These are phyloP conservation scores for Xylaria digitata DNA, from an alignment of 2,329 filamentous ascomycete species.

Conservation along the genomic window DNA sequence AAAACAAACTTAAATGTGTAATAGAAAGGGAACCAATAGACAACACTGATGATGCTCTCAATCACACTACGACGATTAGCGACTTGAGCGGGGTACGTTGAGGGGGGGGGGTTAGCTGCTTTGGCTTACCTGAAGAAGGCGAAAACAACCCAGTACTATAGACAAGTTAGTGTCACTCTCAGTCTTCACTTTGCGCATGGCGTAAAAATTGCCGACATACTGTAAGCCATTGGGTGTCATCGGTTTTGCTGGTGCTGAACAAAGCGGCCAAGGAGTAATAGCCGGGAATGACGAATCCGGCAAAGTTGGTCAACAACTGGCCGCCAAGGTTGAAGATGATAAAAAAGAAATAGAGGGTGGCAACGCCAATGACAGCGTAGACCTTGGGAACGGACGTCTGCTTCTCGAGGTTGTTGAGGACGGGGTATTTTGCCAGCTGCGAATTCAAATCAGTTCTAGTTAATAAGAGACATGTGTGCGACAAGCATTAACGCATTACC, in stretches of 20 bases:
- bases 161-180: slow-evolving; percentile 45
- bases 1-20: slow-evolving; percentile 99
- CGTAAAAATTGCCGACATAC: slow-evolving; percentile 60
- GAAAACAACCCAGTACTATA: slow-evolving; percentile 88
- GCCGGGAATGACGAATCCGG: slow-evolving; percentile 83
- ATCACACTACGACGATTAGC: slow-evolving; percentile 64
- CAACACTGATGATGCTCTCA: slow-evolving; percentile 84
- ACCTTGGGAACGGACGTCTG: slow-evolving; percentile 85
- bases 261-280: slow-evolving; percentile 87
- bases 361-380: slow-evolving; percentile 81
- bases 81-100: slow-evolving; percentile 14
- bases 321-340: slow-evolving; percentile 93
- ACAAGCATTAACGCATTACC: slow-evolving; percentile 62
- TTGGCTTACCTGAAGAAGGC: slow-evolving; percentile 75
- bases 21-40: slow-evolving; percentile 99
- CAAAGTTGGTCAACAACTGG: slow-evolving; percentile 87
- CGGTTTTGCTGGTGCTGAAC: slow-evolving; percentile 75
- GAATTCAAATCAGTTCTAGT: slow-evolving; percentile 39
- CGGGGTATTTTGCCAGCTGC: slow-evolving; percentile 86
- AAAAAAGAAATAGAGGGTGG: slow-evolving; percentile 86
- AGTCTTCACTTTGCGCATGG: slow-evolving; percentile 22
- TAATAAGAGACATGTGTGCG: slow-evolving; percentile 28
- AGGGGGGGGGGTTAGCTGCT: slow-evolving; percentile 6
- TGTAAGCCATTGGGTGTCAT: slow-evolving; percentile 85
- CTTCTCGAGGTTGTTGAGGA: slow-evolving; percentile 87